phyloP scores from a whole-genome alignment of 768 basidiomycete genomes.

The Inosperma sp. region DNA sequence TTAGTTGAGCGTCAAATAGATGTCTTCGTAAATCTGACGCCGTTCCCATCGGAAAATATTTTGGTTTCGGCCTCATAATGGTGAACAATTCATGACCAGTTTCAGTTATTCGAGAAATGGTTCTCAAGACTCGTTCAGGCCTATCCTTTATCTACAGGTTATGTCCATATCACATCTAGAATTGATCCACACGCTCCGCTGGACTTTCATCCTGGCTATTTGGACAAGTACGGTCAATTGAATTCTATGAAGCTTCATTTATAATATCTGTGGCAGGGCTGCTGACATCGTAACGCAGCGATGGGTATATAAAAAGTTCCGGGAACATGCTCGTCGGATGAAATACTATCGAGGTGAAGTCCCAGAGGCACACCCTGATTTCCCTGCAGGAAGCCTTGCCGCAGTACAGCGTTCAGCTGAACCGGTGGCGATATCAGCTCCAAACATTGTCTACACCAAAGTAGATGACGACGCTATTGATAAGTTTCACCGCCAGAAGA shows the following conservation, averaged over 20 bases:
- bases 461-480: constrained; percentile 39
- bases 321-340: constrained; percentile 55
- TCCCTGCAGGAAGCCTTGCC: constrained; percentile 29
- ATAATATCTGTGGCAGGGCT: no score
- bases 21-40: constrained; percentile 16
- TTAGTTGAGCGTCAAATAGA: constrained; percentile 6
- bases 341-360: constrained; percentile 31
- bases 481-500: constrained; percentile 26
- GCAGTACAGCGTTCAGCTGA: constrained; percentile 14
- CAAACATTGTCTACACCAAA: constrained; percentile 33
- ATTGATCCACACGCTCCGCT: constrained; percentile 26
- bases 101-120: background rate
- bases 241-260: no score
- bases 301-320: constrained; percentile 48
- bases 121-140: constrained; percentile 12
- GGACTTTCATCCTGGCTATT: constrained; percentile 26
- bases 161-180: constrained; percentile 35
- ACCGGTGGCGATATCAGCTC: constrained; percentile 29
- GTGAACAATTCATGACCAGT: constrained; percentile 17
- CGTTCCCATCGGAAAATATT: constrained; percentile 21
- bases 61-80: constrained; percentile 27
- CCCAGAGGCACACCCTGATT: constrained; percentile 19
- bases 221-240: constrained; percentile 35
- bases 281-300: constrained; percentile 42
- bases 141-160: constrained; percentile 36